Evolutionary conservation across 2,329 filamentous ascomycete species (phyloP), one percentile per base, ranked within the genome.

Genomic region (Colletotrichum lupini): DNA sequence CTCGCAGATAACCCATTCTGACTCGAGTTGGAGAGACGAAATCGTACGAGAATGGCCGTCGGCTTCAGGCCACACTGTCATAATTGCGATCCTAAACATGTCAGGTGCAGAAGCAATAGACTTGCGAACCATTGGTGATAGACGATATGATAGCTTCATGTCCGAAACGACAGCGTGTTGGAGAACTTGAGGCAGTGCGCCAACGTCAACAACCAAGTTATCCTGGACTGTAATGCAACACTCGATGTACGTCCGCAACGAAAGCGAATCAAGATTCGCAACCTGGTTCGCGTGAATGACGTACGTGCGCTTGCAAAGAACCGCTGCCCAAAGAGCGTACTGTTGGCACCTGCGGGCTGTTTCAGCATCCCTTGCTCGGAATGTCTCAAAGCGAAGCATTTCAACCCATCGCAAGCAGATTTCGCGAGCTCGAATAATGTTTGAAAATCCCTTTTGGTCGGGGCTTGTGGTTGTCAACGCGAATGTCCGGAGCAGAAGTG

Each of bases 281-380:
- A 35, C 19, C n/a, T 69, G 68, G 14, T 22, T 60, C 9, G 30
- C 52, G n/a, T 75, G 71, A 0, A 76, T 72, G 1, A 75, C 72
- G 60, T 82, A 85, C 0, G 83, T 85, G 19, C 80, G 79, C 8
- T 84, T 83, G 63, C 90, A 92, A 0, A 93, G 80, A 0, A 93
- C 73, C 0, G 91, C 86, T 0, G 90, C 86, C 80, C 86, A 87
- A 0, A 92, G 83, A 0, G 84, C 84, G 73, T 88, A 90, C 0
- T 76, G 75, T 3, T 85, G 82, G 6, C 81, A 80, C 30, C 82
- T 83, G 22, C 81, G 79, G 0, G 85, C 80, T 0, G 78, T 79
- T 1, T 84, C 80, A 0, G 80, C 77, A 22, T 88, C 83, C 0
- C 61, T 79, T 0, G 84, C 80, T 1, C 76, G 79, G 19, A 81